A percentile compares a stretch with the other conserved stretches of the same genome.
Conservation (phyloP, 202 grass and related monocot species). For the Dendrocalamus latiflorus region DNA sequence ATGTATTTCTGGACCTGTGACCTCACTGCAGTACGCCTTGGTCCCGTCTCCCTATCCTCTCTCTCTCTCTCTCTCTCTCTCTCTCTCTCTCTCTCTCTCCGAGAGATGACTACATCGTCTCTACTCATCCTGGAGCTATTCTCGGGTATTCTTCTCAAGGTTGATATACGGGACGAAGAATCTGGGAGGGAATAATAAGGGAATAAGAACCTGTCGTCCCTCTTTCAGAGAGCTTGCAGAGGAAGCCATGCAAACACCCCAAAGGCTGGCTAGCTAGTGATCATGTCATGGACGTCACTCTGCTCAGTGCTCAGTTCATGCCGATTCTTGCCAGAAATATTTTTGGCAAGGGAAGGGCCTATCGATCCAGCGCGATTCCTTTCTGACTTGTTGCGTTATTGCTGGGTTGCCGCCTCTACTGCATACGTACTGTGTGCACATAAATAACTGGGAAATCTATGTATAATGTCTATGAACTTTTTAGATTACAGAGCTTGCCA, state of each 20-base stretch:
- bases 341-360: too few relatives aligned
- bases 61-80: not conserved
- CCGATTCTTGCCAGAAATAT: constrained; percentile 2
- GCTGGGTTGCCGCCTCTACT: not conserved
- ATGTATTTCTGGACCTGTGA: not conserved
- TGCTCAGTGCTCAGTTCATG: not conserved
- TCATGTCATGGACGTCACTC: not conserved
- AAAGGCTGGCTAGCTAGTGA: not conserved
- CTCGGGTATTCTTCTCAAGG: constrained; percentile 22
- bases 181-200: constrained; percentile 31
- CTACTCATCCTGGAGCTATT: constrained; percentile 17
- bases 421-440: not conserved
- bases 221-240: constrained; percentile 17
- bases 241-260: constrained; percentile 31
- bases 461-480: not conserved
- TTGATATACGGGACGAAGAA: constrained; percentile 33
- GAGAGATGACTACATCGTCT: constrained; percentile 19
- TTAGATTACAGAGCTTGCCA: not conserved
- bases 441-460: not conserved
- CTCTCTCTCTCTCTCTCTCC: too few relatives aligned
- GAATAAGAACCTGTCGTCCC: constrained; percentile 6
- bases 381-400: not conserved
- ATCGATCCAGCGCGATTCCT: too few relatives aligned
- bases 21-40: not conserved
- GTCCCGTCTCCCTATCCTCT: not conserved